Evolutionary conservation across 331 rosid genomes (phyloP).

Genomic region (Rosa hybrid): DNA sequence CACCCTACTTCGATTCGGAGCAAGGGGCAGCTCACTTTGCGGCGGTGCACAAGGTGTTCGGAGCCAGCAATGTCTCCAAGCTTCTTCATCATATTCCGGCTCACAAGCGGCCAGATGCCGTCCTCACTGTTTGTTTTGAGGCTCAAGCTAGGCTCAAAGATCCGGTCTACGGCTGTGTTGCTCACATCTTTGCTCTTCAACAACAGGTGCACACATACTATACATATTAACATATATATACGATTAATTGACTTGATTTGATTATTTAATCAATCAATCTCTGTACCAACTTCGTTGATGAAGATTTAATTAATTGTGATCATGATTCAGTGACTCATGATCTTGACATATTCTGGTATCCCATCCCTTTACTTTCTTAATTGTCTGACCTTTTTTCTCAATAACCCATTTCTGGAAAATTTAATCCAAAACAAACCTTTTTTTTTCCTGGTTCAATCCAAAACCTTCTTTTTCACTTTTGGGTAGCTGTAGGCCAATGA

Average conservation of each 20-base stretch:
- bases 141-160: slow-evolving; percentile 90
- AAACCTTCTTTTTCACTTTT: background rate
- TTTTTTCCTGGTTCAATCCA: slow-evolving; percentile 2
- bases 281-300: slow-evolving; percentile 8
- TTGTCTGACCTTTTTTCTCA: background rate
- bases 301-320: background rate
- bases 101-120: slow-evolving; percentile 78
- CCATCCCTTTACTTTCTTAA: slow-evolving; percentile 1
- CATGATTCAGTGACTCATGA: background rate
- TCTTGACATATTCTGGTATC: background rate
- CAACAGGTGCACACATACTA: slow-evolving; percentile 64
- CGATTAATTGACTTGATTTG: background rate
- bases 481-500: background rate
- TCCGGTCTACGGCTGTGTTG: slow-evolving; percentile 91
- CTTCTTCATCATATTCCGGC: slow-evolving; percentile 74
- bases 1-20: slow-evolving; percentile 90
- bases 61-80: slow-evolving; percentile 93
- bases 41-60: slow-evolving; percentile 90
- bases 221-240: background rate
- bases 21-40: slow-evolving; percentile 88
- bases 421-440: background rate
- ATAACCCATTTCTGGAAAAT: slow-evolving; percentile 1
- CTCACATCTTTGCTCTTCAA: slow-evolving; percentile 87
- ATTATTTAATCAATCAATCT: background rate
- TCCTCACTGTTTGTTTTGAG: slow-evolving; percentile 81